Evolutionary conservation across 257 asterid species (phyloP).

Genomic region (Primulina tabacum): DNA sequence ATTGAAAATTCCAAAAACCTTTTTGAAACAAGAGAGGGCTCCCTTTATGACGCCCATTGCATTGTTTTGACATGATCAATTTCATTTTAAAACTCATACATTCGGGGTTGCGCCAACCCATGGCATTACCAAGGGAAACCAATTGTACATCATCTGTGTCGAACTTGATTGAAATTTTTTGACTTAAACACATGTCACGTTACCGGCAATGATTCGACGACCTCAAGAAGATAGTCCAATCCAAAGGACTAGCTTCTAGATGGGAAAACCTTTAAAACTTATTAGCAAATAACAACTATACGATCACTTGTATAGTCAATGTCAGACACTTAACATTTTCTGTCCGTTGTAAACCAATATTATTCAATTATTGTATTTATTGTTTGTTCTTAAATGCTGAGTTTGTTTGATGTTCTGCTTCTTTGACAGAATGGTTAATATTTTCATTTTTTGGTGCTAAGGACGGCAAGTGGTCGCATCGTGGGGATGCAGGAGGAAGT

Average conservation of each 20-base stretch:
- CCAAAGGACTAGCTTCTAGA: no score
- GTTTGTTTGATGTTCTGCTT: background rate
- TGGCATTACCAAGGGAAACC: background rate
- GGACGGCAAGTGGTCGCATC: background rate
- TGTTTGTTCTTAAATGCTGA: no score
- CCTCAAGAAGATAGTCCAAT: background rate
- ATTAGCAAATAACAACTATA: no score
- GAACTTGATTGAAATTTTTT: background rate
- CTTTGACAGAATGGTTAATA: no score
- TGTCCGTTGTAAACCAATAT: no score
- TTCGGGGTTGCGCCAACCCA: no score
- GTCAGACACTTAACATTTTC: no score
- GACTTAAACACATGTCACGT: background rate
- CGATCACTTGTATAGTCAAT: no score
- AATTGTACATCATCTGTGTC: background rate
- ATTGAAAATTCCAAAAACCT: background rate
- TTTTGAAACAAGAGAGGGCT: slow-evolving; percentile 1
- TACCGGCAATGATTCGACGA: background rate
- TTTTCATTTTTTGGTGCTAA: background rate
- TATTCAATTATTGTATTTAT: no score
- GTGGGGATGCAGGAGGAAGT: slow-evolving; percentile 8
- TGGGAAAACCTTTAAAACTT: background rate
- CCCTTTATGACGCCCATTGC: slow-evolving; percentile 1
- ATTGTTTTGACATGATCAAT: background rate
- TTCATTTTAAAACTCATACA: background rate